These are phyloP conservation scores for Yamadazyma diddensiae DNA, from an alignment of 1,139 yeast species.

Conservation along the genomic window DNA sequence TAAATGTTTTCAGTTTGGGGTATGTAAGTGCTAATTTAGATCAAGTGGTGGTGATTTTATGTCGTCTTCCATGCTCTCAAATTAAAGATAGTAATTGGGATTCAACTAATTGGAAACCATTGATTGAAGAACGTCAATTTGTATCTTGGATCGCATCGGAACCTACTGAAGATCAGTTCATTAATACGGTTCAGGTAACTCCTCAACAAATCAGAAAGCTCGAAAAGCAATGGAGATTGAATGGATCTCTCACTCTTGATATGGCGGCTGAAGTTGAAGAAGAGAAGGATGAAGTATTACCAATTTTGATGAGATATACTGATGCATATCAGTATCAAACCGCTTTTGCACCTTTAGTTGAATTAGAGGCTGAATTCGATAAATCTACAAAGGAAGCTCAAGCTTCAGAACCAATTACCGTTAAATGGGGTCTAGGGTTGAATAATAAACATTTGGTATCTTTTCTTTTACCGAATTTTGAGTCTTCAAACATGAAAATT, in stretches of 20 bases:
- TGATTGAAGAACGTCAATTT: constrained; percentile 76
- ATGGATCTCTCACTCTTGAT: constrained; percentile 66
- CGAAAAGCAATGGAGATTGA: constrained; percentile 80
- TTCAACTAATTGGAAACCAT: constrained; percentile 81
- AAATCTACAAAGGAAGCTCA: constrained; percentile 73
- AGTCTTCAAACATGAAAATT: constrained; percentile 64
- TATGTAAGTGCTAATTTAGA: constrained; percentile 87
- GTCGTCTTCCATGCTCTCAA: constrained; percentile 89
- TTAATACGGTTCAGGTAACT: constrained; percentile 53
- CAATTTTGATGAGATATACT: constrained; percentile 71
- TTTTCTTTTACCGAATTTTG: constrained; percentile 66
- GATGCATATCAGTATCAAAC: constrained; percentile 88
- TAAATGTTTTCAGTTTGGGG: constrained; percentile 78
- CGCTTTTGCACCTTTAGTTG: constrained; percentile 79
- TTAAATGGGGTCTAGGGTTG: constrained; percentile 71
- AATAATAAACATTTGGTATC: constrained; percentile 68
- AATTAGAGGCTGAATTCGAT: constrained; percentile 80
- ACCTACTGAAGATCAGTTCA: constrained; percentile 64
- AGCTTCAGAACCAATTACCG: constrained; percentile 69
- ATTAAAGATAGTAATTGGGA: constrained; percentile 79
- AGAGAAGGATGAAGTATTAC: constrained; percentile 53
- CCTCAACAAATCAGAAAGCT: constrained; percentile 67
- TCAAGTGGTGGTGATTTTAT: constrained; percentile 80
- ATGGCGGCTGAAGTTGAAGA: constrained; percentile 14
- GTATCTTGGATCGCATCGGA: constrained; percentile 75